These are phyloP conservation scores for Podosphaera fusca DNA, from an alignment of 2,329 filamentous ascomycete species.

Conservation along the genomic window DNA sequence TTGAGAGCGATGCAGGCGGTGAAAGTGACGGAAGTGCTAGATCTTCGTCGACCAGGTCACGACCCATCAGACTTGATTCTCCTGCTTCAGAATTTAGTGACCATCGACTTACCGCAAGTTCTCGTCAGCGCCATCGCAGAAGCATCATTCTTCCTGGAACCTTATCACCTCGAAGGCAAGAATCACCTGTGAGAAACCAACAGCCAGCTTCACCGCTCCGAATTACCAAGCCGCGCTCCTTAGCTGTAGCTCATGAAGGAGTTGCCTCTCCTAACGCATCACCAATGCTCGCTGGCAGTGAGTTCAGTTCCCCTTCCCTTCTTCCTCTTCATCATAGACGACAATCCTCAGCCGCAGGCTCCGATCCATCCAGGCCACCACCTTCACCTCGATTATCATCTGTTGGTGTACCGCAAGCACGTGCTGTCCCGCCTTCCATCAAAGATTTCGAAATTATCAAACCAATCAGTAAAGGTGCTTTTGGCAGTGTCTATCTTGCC, in stretches of 20 bases:
- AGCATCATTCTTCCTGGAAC: constrained; percentile 66
- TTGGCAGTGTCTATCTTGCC: constrained; percentile 89
- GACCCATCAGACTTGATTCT: constrained; percentile 58
- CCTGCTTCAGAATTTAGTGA: constrained; percentile 69
- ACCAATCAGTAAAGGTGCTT: constrained; percentile 94
- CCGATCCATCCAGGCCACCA: constrained; percentile 39
- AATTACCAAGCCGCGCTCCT: constrained; percentile 54
- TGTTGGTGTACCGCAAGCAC: constrained; percentile 56
- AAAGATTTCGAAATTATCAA: constrained; percentile 99
- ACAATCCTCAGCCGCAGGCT: constrained; percentile 77
- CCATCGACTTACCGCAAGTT: constrained; percentile 52
- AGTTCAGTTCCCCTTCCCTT: constrained; percentile 54
- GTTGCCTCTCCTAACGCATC: constrained; percentile 73
- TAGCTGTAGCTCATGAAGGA: constrained; percentile 35
- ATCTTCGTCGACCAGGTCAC: constrained; percentile 53
- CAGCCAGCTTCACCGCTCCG: constrained; percentile 70
- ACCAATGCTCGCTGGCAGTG: constrained; percentile 61
- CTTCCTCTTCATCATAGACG: constrained; percentile 52
- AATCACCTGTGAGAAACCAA: constrained; percentile 57
- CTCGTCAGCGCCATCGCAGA: constrained; percentile 62
- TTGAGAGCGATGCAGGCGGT: constrained; percentile 55
- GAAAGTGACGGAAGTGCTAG: constrained; percentile 74
- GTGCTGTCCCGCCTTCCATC: constrained; percentile 81
- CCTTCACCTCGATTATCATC: constrained; percentile 64
- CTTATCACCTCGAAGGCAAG: constrained; percentile 61